phyloP scores from a whole-genome alignment of 305 asterid genomes.

The Fraxinus xanthoxyloides region DNA sequence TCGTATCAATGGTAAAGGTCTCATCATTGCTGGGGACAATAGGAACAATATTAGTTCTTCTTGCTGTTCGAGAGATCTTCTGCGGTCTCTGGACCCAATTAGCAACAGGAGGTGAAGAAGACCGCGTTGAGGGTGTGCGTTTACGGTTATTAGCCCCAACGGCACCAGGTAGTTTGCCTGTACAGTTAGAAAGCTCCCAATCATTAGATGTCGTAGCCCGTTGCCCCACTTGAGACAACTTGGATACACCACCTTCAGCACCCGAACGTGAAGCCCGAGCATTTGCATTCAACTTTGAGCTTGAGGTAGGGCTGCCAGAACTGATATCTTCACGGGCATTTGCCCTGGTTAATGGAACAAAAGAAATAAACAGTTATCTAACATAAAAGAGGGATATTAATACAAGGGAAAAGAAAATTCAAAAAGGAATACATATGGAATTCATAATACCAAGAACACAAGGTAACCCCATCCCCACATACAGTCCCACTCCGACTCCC shows the following conservation, averaged over 20 bases:
- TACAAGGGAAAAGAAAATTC: not conserved
- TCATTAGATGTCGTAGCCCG: constrained; percentile 58
- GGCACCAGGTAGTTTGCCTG: constrained; percentile 59
- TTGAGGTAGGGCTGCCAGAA: constrained; percentile 82
- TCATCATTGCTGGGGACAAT: constrained; percentile 65
- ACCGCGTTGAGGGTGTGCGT: constrained; percentile 65
- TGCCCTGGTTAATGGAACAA: constrained; percentile 45
- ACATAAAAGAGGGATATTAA: constrained; percentile 3
- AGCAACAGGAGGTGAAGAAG: constrained; percentile 88
- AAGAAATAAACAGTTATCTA: constrained; percentile 12
- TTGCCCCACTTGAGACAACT: constrained; percentile 60
- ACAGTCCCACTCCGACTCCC: not conserved
- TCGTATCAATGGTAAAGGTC: constrained; percentile 39
- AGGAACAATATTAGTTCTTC: constrained; percentile 71
- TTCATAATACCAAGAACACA: constrained; percentile 12
- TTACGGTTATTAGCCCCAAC: constrained; percentile 63
- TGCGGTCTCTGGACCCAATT: constrained; percentile 91
- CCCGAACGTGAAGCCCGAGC: constrained; percentile 84
- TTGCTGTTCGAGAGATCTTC: constrained; percentile 73
- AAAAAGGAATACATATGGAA: constrained; percentile 3
- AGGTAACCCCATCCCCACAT: not conserved
- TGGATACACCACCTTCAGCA: constrained; percentile 54
- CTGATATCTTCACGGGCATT: constrained; percentile 72
- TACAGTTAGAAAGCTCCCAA: constrained; percentile 82
- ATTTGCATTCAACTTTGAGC: constrained; percentile 65